phyloP scores from a whole-genome alignment of 2,329 filamentous ascomycete genomes.

The Colletotrichum sp. region DNA sequence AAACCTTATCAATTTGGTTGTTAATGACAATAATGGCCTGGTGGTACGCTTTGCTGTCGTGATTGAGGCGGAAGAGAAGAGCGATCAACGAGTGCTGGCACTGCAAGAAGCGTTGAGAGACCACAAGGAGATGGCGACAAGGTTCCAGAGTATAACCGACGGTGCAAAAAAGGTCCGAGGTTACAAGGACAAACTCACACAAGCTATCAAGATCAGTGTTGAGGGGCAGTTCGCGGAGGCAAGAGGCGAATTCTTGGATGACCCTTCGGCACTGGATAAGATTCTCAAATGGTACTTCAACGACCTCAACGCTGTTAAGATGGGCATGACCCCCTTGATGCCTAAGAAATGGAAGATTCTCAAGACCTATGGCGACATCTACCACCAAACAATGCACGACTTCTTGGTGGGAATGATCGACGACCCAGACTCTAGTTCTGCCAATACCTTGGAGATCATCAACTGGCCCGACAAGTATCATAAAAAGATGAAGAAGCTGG shows the following conservation, averaged over 20 bases:
- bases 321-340: conserved; percentile 90
- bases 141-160: conserved; percentile 94
- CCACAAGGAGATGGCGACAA: conserved; percentile 89
- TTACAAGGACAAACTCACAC: conserved; percentile 95
- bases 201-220: conserved; percentile 76
- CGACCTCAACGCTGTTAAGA: conserved; percentile 91
- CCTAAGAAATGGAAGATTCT: conserved; percentile 97
- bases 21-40: conserved; percentile 84
- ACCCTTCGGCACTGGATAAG: conserved; percentile 84
- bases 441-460: conserved; percentile 88
- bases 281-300: conserved; percentile 97
- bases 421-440: conserved; percentile 81
- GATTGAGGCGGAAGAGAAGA: conserved; percentile 95
- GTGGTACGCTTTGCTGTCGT: conserved; percentile 91
- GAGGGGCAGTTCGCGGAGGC: conserved; percentile 75
- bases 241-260: conserved; percentile 77
- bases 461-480: conserved; percentile 98
- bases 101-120: conserved; percentile 94
- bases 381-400: conserved; percentile 95
- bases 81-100: conserved; percentile 87
- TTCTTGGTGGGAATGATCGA: conserved; percentile 85
- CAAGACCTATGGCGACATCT: conserved; percentile 86
- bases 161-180: conserved; percentile 90
- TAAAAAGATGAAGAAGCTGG: conserved; percentile 90
- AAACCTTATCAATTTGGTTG: conserved; percentile 86